phyloP scores from a whole-genome alignment of 2,329 filamentous ascomycete species.

The Monilinia fructigena region DNA sequence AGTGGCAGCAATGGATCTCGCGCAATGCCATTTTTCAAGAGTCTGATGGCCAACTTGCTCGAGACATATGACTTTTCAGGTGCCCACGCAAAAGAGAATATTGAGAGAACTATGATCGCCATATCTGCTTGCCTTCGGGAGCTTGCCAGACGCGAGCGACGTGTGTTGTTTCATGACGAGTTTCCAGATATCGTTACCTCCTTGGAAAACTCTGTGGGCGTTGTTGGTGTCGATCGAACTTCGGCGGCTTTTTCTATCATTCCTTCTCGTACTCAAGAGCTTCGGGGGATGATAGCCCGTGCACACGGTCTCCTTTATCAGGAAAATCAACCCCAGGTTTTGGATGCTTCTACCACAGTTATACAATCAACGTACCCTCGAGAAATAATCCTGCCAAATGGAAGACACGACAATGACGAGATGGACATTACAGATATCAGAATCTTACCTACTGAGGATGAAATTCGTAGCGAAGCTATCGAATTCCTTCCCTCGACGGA shows the following conservation, averaged over 20 bases:
- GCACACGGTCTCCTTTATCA: neutral
- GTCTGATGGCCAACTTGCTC: neutral
- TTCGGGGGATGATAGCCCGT: slow-evolving; percentile 14
- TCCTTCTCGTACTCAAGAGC: neutral
- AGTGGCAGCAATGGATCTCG: slow-evolving; percentile 20
- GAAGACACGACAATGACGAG: slow-evolving; percentile 26
- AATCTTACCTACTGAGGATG: slow-evolving; percentile 40
- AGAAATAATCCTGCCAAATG: slow-evolving; percentile 3
- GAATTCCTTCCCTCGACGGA: slow-evolving; percentile 32
- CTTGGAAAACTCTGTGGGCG: neutral
- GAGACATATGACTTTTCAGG: neutral
- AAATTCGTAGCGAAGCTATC: slow-evolving; percentile 34
- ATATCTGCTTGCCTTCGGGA: slow-evolving; percentile 14
- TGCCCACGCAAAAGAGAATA: neutral
- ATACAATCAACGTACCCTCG: slow-evolving; percentile 17
- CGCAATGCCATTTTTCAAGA: slow-evolving; percentile 18
- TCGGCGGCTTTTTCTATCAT: slow-evolving; percentile 1
- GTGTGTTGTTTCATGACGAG: slow-evolving; percentile 10
- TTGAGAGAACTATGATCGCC: slow-evolving; percentile 2
- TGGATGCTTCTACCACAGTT: slow-evolving; percentile 4
- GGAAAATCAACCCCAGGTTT: neutral
- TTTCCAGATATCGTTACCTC: slow-evolving; percentile 4
- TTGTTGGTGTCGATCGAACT: neutral
- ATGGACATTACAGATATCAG: slow-evolving; percentile 39
- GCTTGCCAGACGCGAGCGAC: slow-evolving; percentile 15